Evolutionary conservation across 2,329 filamentous ascomycete species (phyloP), one percentile per base, ranked within the genome.

Genomic region (Tolypocladium album): DNA sequence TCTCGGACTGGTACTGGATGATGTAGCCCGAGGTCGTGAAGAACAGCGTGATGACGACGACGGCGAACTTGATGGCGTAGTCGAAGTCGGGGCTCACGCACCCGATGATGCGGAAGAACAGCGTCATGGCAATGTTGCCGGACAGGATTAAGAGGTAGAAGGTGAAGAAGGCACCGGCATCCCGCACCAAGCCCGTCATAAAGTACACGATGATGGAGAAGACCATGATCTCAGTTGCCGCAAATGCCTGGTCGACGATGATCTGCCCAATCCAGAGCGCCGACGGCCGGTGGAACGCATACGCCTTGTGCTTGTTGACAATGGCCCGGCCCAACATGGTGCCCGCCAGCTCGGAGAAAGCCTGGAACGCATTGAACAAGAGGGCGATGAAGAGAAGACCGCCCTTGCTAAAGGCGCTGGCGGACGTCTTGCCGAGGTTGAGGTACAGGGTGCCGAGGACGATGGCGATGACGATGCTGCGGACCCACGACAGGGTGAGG

Each of bases 361-460:
- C 89, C 68, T 91, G 87, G 73, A 95, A 93, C n/a, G 88, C 88
- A 71, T 93, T 93, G 80, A 93, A 93, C 5, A 95, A 75, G 1
- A 95, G 81, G 27, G 88, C 79, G 59, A 92, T 85, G 75, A 95
- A 95, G 57, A 95, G 78, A 1, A 93, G 82, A 76, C 90, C 90
- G 63, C 90, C 90, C 70, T 90, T 86, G 65, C 87, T 89, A 73
- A 94, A 95, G 3, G 89, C 88, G 45, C 87, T 89, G 39, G 84
- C 83, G 1, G 83, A 85, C 0, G 80, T 85, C 58, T 84, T 72
- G 1, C 85, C 84, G 40, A 90, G 81, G 42, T 90, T 78, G 61
- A 91, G 80, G 78, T 88, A 96, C 4, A 94, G 85, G 0, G 89
- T 92, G 65, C 90, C 91, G 55, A 90, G 78, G 31, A 95, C 83